Base-by-base conservation (phyloP, 192 early-diverging fungal genomes). In the Coemansia nantahalensis region DNA sequence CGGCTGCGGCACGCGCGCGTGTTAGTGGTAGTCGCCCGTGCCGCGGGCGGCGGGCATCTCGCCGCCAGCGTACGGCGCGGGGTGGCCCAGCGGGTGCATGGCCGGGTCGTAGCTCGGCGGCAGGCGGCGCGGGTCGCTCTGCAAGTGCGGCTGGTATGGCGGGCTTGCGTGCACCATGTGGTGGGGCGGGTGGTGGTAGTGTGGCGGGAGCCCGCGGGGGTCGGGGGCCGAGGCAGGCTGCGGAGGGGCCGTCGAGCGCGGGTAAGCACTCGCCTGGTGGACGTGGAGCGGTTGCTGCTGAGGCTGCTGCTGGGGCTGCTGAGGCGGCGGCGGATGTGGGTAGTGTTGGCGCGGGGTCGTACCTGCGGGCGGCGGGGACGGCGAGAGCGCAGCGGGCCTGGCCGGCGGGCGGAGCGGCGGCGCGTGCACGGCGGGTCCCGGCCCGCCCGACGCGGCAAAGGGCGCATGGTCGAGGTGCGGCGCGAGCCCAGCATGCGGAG, bases 291-390 rank as follows among this genome's bases (percentile, higher is more conserved):
- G 57, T 26, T 50, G 57, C 8, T 37, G 48, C 17, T 41, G 55
- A 2, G 45, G 53, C 18, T 31, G 39, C 22, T 45, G 48, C 18
- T 17, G 32, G 24, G 51, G 62, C 16, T 52, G 50, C 37, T 50
- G 61, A 5, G 45, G 21, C 3, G 26, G 26, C 26, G 26, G 26
- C 7, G 26, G 44, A 11, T 32, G 35, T 22, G 35, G 12, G 23
- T 11, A 45, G 43, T 24, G 54, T 36, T 30, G 43, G 32, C 41
- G 38, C 30, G 35, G 55, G 21, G 51, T 17, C 18, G 22, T 15
- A 6, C 15, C 41, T 24, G 43, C 39, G 17, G 48, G 52, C 59
- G 31, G 59, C 4, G 59, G 63, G 17, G 63, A 66, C 36, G 62
- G 57, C 38, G 63, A 58, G 11, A 50, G 52, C 5, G 57, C 52